Evolutionary conservation across 257 asterid genomes (phyloP), one percentile per base, ranked within the genome.

Genomic region (Leonotis leonurus): DNA sequence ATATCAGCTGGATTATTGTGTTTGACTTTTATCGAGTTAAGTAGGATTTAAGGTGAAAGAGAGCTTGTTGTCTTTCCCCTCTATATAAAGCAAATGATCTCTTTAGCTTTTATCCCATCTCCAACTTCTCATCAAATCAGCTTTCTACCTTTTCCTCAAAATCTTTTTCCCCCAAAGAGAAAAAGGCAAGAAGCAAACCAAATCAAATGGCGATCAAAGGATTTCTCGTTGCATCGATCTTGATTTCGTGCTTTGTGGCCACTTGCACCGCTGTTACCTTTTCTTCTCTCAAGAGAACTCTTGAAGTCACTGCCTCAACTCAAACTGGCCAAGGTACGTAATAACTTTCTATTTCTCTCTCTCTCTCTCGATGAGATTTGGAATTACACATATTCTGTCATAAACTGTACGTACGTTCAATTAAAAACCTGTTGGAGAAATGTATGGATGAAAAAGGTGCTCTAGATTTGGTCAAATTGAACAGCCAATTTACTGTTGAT

Each of bases 181-280:
- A 2, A 54, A 20, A 14, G 14, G 1, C 13, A 32, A 14, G 8
- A 2, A 5, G 10, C 16, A 13, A 13, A n/a, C n/a, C n/a, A n/a
- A n/a, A n/a, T n/a, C n/a, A 60, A 62, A 79, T 79, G 85, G 77
- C 64, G 39, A 46, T 17, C 45, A 69, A 27, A 27, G 60, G 55
- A 29, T 45, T 41, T 60, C 53, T 73, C 27, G 10, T 73, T 8
- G 44, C 51, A 1, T 56, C 65, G 8, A 33, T 70, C 57, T 37
- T 75, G 65, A 33, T 80, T 20, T 70, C 74, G 4, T 70, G 78
- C 16, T 71, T 80, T 13, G 72, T 27, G 5, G 71, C 74, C 37
- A 43, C 77, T 67, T 75, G 69, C 41, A 25, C 40, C 7, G 79
- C 50, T 3, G 21, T 35, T 24, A 22, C 56, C 29, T 75, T 75